Evolutionary conservation across 2,329 filamentous ascomycete species (phyloP), one percentile per base, ranked within the genome.

Genomic region (Aspergillus persii): DNA sequence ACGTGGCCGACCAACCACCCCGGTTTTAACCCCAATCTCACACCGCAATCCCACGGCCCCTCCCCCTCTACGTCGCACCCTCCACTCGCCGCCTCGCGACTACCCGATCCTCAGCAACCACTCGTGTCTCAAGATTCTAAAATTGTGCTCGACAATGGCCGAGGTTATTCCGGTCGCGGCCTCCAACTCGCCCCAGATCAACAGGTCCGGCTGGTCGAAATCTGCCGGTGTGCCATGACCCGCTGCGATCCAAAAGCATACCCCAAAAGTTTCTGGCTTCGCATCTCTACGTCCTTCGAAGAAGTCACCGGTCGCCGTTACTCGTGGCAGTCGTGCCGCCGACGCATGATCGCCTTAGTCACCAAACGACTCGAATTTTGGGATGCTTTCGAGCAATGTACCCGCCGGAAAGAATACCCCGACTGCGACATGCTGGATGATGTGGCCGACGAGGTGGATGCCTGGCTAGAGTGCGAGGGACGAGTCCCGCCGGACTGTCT

Each of bases 321-420:
- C 41, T 71, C 69, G 0, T 69, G 68, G 67, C 66, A 67, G 39
- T 71, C 69, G 3, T 71, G 69, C 46, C 67, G 64, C 5, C 67
- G 69, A 27, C 65, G 66, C 23, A 68, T 71, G 33, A 50, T 48
- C 2, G 59, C 61, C 18, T 59, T 63, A 44, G 57, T 68, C 30
- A 30, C 41, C n/a, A 61, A 66, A 31, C 58, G 62, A 8, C 57
- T 54, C 41, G 30, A 57, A 18, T 62, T 52, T 29, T 62, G 58
- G 48, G 54, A 53, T 4, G 51, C 55, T 8, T 47, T 47, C 44
- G 44, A 47, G 18, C 18, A 47, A 3, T 47, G 26, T 26, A 23
- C 12, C 18, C 26, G 26, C 15, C 44, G 18, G 8, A 29, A 53
- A 36, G 33, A 53, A 12, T 23, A 41, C 11, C 30, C 30, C n/a